phyloP scores from a whole-genome alignment of 345 rosid species.

The Eucalyptus pauciflora region DNA sequence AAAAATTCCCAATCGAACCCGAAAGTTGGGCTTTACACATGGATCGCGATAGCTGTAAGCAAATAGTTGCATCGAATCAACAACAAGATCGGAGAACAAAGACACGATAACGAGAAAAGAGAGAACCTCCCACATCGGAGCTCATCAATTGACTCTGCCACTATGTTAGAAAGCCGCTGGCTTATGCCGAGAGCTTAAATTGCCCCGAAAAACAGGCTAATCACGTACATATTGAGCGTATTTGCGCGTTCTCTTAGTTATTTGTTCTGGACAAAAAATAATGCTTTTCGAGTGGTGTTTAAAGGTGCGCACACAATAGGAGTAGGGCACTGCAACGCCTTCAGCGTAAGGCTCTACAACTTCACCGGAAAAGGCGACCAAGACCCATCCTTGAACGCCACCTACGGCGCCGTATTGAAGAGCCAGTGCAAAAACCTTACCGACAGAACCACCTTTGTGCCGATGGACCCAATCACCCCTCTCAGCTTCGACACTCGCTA shows the following conservation, averaged over 20 bases:
- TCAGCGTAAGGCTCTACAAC: slow-evolving; percentile 27
- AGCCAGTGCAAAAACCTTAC: slow-evolving; percentile 1
- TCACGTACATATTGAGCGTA: not conserved
- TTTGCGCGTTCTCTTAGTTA: not conserved
- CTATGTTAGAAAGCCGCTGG: not conserved
- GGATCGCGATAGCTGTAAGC: not conserved
- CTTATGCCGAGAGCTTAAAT: not conserved
- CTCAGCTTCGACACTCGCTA: slow-evolving; percentile 8
- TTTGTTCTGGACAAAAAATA: not conserved
- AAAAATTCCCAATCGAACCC: not conserved
- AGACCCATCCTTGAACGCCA: slow-evolving; percentile 14
- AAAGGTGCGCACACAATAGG: slow-evolving; percentile 25
- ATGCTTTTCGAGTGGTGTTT: not conserved
- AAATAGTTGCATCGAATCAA: not conserved
- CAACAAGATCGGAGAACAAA: not conserved
- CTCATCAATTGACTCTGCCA: not conserved
- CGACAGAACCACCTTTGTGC: slow-evolving; percentile 4
- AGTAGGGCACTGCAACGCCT: slow-evolving; percentile 14
- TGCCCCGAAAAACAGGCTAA: not conserved
- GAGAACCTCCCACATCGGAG: not conserved
- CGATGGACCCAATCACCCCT: slow-evolving; percentile 3
- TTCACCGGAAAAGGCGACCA: slow-evolving; percentile 30
- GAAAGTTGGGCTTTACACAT: not conserved
- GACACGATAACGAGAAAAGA: not conserved
- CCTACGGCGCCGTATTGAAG: slow-evolving; percentile 6